These are phyloP conservation scores for Vicia sativa DNA, from an alignment of 306 rosid genomes.

Conservation along the genomic window DNA sequence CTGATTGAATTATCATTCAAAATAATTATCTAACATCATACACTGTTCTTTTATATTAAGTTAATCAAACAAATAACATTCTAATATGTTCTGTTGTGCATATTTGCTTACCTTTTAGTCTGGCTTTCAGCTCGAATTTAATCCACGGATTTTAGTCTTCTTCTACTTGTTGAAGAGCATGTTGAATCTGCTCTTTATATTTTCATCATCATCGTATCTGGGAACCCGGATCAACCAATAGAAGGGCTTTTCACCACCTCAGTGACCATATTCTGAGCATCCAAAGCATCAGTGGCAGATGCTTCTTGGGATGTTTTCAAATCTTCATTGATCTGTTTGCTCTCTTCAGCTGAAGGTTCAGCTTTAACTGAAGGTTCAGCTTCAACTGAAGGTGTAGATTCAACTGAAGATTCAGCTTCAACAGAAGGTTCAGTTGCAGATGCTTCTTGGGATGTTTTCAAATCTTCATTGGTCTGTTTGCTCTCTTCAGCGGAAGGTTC, in stretches of 20 bases:
- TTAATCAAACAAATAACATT: slow-evolving; percentile 17
- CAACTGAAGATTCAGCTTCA: slow-evolving; percentile 18
- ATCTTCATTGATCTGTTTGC: slow-evolving; percentile 41
- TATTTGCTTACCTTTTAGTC: slow-evolving; percentile 50
- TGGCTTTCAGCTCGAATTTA: slow-evolving; percentile 58
- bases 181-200: slow-evolving; percentile 60
- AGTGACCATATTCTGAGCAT: slow-evolving; percentile 47
- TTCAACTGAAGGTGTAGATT: too few relatives aligned
- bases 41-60: slow-evolving; percentile 1
- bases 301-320: slow-evolving; percentile 43
- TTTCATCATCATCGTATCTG: slow-evolving; percentile 67
- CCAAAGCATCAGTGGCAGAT: slow-evolving; percentile 44
- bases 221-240: slow-evolving; percentile 68
- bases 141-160: slow-evolving; percentile 64
- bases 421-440: slow-evolving; percentile 15
- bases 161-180: slow-evolving; percentile 57
- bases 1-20: slow-evolving; percentile 52
- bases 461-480: too few relatives aligned
- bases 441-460: too few relatives aligned
- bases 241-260: slow-evolving; percentile 69
- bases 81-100: background rate
- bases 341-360: slow-evolving; percentile 32
- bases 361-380: slow-evolving; percentile 31
- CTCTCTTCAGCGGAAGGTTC: background rate
- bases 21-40: slow-evolving; percentile 33